phyloP scores from a whole-genome alignment of 768 basidiomycete genomes.

The Termitomyces sp. region DNA sequence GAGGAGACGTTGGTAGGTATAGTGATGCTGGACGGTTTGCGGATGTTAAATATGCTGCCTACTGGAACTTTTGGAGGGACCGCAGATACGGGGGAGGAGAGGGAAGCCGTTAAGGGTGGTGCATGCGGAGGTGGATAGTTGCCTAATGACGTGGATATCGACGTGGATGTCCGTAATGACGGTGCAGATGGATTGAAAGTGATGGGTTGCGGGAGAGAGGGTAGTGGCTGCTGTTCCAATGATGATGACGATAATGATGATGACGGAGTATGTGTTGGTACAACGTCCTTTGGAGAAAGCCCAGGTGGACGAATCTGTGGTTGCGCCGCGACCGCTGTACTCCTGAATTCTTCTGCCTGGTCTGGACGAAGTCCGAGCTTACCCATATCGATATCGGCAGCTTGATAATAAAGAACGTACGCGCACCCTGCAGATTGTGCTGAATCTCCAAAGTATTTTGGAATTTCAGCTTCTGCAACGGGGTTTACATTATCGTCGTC shows the following conservation, averaged over 20 bases:
- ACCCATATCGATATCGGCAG: constrained; percentile 75
- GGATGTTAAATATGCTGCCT: constrained; percentile 12
- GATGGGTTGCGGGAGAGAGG: not conserved
- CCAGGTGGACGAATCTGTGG: constrained; percentile 6
- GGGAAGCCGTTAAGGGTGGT: constrained; percentile 3
- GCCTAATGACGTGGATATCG: constrained; percentile 13
- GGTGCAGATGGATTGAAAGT: not conserved
- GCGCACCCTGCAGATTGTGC: constrained; percentile 68
- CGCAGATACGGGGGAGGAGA: not conserved
- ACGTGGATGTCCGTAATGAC: constrained; percentile 8
- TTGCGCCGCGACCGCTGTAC: not conserved
- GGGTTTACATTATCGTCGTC: constrained; percentile 92
- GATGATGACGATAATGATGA: constrained; percentile 2
- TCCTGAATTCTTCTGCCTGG: constrained; percentile 2
- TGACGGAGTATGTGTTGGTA: constrained; percentile 3
- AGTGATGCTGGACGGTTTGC: constrained; percentile 8
- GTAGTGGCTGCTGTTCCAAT: not conserved
- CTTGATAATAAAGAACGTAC: constrained; percentile 97
- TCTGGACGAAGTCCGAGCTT: constrained; percentile 55
- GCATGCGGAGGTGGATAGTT: not conserved
- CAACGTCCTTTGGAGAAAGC: constrained; percentile 5
- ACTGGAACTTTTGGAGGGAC: constrained; percentile 1
- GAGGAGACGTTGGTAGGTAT: constrained; percentile 3
- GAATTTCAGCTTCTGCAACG: constrained; percentile 85
- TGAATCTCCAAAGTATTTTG: constrained; percentile 91